Evolutionary conservation across 768 basidiomycete genomes (phyloP), one percentile per base, ranked within the genome.

Genomic region (Serendipita sp.): DNA sequence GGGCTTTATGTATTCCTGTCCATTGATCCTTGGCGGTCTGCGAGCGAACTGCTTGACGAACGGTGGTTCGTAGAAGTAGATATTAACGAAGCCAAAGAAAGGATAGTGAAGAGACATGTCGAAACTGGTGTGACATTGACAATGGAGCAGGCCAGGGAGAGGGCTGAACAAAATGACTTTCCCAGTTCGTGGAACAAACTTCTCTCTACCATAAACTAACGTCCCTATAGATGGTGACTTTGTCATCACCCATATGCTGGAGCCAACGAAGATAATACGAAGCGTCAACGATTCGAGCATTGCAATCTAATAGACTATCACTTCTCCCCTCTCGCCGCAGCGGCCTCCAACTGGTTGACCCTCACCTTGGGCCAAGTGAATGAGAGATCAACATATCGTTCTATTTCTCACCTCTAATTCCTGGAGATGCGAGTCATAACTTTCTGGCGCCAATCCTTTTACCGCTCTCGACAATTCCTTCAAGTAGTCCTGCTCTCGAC

Each of bases 1-100:
- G 93, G 94, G 0, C 74, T 96, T n/a, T 96, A 97, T 73, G 79
- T 84, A 2, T 83, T 91, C 69, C 79, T 96, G 34, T 77, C 82
- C n/a, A 74, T 84, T 28, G 75, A 81, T 0, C 85, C 87, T 0
- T 96, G 94, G 94, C 72, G 70, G 1, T 78, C 80, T 13, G 89
- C 85, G 0, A 81, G 83, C 0, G 71, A 75, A 16, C 70, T 82
- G 64, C 76, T 94, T 66, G 88, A 95, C 70, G 88, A 92, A 70
- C 77, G 89, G 8, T 88, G 89, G 81, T 86, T 83, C 75, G 73
- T 96, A 34, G 75, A 83, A 10, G 75, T 86, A 10, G 81, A 85
- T 62, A 0, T 78, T 77, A 68, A 70, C 73, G 44, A 78, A 91
- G 72, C 72, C 3, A 67, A 68, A 41, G 36, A 58, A 3, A 63